A percentile compares a stretch with the other conserved stretches of the same genome.
These are phyloP conservation scores for Penicillium sp. DNA, from an alignment of 2,329 filamentous ascomycete species.

Conservation along the genomic window DNA sequence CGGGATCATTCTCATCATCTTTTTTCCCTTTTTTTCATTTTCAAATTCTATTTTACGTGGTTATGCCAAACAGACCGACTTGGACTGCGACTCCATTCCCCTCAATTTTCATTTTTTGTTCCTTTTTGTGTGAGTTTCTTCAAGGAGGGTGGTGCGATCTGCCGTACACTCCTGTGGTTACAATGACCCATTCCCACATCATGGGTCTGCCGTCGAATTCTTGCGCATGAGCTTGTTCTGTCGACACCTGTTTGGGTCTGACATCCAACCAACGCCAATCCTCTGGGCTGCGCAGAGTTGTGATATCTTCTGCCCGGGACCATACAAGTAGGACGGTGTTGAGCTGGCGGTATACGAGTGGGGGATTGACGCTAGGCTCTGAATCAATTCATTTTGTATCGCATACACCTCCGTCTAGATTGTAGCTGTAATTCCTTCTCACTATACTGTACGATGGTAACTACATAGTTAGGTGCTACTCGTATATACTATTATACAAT, in stretches of 20 bases:
- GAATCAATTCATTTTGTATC: conserved; percentile 23
- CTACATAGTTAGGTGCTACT: background rate
- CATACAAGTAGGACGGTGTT: conserved; percentile 3
- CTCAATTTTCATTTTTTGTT: conserved; percentile 24
- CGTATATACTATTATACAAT: conserved; percentile 8
- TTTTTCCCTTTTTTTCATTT: conserved; percentile 7
- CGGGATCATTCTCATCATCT: conserved; percentile 19
- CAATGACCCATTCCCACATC: conserved; percentile 20
- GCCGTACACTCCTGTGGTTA: conserved; percentile 20
- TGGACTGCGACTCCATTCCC: conserved; percentile 36
- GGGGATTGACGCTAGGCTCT: conserved; percentile 18
- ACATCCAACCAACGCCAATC: conserved; percentile 6
- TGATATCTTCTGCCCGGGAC: conserved; percentile 26
- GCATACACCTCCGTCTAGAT: background rate
- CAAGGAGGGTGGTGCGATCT: conserved; percentile 33
- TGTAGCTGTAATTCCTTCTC: background rate
- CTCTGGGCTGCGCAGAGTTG: conserved; percentile 22
- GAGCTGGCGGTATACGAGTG: conserved; percentile 17
- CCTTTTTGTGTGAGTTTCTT: conserved; percentile 40
- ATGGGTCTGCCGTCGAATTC: conserved; percentile 17
- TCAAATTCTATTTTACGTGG: conserved; percentile 34
- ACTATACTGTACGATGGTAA: background rate
- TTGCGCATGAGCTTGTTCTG: conserved; percentile 13
- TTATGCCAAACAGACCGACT: conserved; percentile 42
- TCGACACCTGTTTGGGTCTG: conserved; percentile 14